Evolutionary conservation across 345 rosid species (phyloP).

Genomic region (Murraya paniculata): DNA sequence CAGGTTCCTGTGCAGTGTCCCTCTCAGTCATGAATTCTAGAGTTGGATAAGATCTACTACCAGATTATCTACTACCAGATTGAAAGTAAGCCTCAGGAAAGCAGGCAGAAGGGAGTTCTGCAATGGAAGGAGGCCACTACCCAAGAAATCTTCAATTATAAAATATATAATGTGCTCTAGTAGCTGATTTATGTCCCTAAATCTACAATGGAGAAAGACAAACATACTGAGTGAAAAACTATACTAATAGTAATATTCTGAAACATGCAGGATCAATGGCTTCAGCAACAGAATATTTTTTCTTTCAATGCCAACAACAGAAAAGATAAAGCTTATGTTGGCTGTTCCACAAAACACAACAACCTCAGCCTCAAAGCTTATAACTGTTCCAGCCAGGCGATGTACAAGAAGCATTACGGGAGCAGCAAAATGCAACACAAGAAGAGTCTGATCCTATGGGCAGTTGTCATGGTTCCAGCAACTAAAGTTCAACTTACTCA

Average conservation of each 20-base stretch:
- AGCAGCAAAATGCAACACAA: conserved; percentile 3
- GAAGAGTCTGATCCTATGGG: not conserved
- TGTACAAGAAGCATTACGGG: not conserved
- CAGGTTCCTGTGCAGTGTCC: not conserved
- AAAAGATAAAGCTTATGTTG: conserved; percentile 2
- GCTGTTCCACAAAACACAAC: not conserved
- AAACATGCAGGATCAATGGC: not conserved
- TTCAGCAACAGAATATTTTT: not conserved
- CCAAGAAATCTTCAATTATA: not conserved
- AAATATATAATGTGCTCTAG: not conserved
- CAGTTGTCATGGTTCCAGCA: not conserved
- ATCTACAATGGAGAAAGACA: not conserved
- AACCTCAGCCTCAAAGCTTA: not conserved
- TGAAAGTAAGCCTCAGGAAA: not conserved
- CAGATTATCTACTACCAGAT: not conserved
- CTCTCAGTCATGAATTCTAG: not conserved
- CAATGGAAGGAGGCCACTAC: not conserved
- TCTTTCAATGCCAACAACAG: not conserved
- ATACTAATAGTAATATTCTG: not conserved
- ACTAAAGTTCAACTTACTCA: not conserved
- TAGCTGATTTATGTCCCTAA: not conserved
- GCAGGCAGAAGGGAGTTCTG: not conserved
- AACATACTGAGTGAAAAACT: not conserved
- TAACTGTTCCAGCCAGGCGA: not conserved
- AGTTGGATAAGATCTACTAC: not conserved